These are phyloP conservation scores for Candida coleopterorum DNA, from an alignment of 805 yeast genomes.

Conservation along the genomic window DNA sequence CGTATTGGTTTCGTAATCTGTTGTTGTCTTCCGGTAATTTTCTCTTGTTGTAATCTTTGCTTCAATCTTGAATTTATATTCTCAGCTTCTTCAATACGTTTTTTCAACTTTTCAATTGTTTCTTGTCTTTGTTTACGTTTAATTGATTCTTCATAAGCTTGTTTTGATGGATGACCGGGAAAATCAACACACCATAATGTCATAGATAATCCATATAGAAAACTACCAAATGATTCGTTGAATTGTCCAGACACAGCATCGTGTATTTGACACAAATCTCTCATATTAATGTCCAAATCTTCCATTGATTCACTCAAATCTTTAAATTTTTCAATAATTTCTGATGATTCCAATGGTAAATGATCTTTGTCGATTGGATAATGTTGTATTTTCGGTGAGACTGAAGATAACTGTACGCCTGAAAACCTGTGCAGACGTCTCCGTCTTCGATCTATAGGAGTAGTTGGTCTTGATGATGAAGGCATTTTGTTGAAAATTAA, in stretches of 20 bases:
- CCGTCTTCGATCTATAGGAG: conserved; percentile 17
- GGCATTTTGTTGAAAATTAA: too few species aligned
- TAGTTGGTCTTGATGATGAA: conserved; percentile 19
- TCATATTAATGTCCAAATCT: conserved; percentile 56
- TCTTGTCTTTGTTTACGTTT: conserved; percentile 17
- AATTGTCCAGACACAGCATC: conserved; percentile 53
- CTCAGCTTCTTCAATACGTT: conserved; percentile 12
- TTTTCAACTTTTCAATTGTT: conserved; percentile 20
- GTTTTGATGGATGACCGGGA: conserved; percentile 35
- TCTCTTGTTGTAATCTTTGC: not conserved
- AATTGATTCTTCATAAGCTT: conserved; percentile 28
- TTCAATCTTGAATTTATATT: conserved; percentile 4
- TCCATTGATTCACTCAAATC: conserved; percentile 45
- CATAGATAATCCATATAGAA: conserved; percentile 73
- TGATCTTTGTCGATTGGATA: conserved; percentile 37
- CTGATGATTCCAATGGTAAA: conserved; percentile 39
- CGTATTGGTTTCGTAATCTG: not conserved
- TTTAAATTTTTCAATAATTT: conserved; percentile 36
- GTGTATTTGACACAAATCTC: conserved; percentile 55
- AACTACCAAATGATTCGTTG: conserved; percentile 75
- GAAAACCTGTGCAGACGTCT: conserved; percentile 29
- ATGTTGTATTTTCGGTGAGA: conserved; percentile 38
- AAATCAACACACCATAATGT: conserved; percentile 89
- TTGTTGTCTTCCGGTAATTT: not conserved
- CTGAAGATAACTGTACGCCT: conserved; percentile 33